Conservation (phyloP, 2,329 filamentous ascomycete species). For the Lecanosticta acicola region DNA sequence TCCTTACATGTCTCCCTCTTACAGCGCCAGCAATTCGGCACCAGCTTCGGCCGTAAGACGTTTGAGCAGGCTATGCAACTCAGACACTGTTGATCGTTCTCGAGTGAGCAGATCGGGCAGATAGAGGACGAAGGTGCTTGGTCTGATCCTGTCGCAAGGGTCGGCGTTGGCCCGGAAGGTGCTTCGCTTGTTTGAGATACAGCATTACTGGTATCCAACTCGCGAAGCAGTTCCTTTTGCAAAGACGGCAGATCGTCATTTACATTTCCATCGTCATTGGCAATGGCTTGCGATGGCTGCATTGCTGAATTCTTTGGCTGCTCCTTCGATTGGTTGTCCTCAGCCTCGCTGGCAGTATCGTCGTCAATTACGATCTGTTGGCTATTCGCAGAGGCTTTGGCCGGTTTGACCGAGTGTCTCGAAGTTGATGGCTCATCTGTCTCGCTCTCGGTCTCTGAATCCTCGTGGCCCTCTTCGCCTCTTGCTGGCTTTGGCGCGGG, state of each 20-base stretch:
- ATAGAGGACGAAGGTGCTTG: background rate
- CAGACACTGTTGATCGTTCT: slow-evolving; percentile 50
- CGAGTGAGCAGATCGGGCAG: slow-evolving; percentile 62
- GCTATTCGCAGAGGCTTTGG: background rate
- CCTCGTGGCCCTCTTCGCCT: slow-evolving; percentile 12
- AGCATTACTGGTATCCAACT: slow-evolving; percentile 5
- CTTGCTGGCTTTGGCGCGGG: background rate
- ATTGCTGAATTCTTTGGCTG: too few species aligned
- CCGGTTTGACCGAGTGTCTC: background rate
- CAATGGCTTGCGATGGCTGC: too few species aligned
- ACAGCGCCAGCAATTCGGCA: slow-evolving; percentile 61
- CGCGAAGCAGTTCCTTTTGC: slow-evolving; percentile 8
- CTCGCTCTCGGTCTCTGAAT: slow-evolving; percentile 29
- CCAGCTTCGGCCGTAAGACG: slow-evolving; percentile 54
- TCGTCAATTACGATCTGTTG: background rate
- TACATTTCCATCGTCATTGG: background rate
- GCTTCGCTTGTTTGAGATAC: slow-evolving; percentile 7
- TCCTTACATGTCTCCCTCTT: slow-evolving; percentile 49
- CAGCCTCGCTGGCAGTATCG: background rate
- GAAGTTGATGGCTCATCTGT: slow-evolving; percentile 9
- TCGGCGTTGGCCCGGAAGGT: background rate
- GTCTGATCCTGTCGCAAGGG: background rate
- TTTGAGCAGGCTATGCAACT: slow-evolving; percentile 67
- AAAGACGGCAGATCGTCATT: slow-evolving; percentile 1
- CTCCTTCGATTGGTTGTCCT: slow-evolving; percentile 1